A percentile compares a stretch with the other conserved stretches of the same genome.
phyloP scores from a whole-genome alignment of 306 rosid species.

The Mucuna pruriens region DNA sequence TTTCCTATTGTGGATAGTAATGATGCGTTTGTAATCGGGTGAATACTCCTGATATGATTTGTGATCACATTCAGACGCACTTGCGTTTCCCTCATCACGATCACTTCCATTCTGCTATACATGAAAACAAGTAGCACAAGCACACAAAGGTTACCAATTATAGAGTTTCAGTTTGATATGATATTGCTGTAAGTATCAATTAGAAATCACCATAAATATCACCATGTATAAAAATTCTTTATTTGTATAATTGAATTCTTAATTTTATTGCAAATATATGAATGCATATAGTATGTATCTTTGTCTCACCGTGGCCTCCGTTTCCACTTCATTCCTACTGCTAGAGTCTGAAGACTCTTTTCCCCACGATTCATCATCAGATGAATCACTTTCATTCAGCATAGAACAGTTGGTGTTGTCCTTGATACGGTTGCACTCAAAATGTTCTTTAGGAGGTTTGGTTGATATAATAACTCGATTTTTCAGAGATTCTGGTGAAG shows the following conservation, averaged over 20 bases:
- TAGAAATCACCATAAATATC: too few species aligned
- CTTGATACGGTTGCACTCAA: slow-evolving; percentile 40
- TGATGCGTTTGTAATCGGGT: slow-evolving; percentile 70
- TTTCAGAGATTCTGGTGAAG: slow-evolving; percentile 82
- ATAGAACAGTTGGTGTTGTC: slow-evolving; percentile 23
- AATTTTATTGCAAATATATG: too few species aligned
- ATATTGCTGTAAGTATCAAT: too few species aligned
- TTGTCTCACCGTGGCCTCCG: slow-evolving; percentile 51
- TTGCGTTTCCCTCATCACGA: slow-evolving; percentile 49
- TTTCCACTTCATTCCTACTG: slow-evolving; percentile 38
- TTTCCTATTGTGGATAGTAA: slow-evolving; percentile 80
- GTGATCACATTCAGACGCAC: slow-evolving; percentile 38
- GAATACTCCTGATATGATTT: slow-evolving; percentile 53
- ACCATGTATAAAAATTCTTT: too few species aligned
- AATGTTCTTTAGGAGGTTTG: slow-evolving; percentile 76
- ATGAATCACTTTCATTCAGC: slow-evolving; percentile 59
- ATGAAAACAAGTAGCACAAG: slow-evolving; percentile 22
- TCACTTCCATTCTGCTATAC: slow-evolving; percentile 66
- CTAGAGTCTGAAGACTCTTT: slow-evolving; percentile 41
- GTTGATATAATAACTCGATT: slow-evolving; percentile 77
- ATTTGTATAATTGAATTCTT: too few species aligned
- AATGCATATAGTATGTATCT: background rate
- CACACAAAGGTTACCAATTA: background rate
- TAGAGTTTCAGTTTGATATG: background rate
- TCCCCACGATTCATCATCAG: slow-evolving; percentile 60